A percentile compares a stretch with the other conserved stretches of the same genome.
phyloP scores from a whole-genome alignment of 2,329 filamentous ascomycete genomes.

The Sporothrix phasma region DNA sequence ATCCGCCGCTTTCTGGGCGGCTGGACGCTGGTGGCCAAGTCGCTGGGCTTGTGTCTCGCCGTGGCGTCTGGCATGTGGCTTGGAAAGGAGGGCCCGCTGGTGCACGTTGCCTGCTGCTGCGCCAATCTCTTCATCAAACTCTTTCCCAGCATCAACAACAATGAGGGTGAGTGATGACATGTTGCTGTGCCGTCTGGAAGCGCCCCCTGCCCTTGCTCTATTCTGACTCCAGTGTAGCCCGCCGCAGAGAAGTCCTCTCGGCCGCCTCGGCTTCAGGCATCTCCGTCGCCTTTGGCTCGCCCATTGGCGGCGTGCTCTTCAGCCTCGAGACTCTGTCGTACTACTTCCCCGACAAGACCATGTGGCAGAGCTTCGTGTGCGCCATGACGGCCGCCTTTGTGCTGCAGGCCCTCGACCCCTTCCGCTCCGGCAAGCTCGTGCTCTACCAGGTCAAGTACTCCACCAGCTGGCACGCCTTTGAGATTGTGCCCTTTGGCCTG shows the following conservation, averaged over 20 bases:
- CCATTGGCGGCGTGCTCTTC: conserved; percentile 89
- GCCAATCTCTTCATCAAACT: conserved; percentile 89
- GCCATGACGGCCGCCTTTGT: conserved; percentile 97
- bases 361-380: conserved; percentile 99
- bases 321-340: conserved; percentile 96
- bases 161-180: conserved; percentile 54
- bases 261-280: conserved; percentile 88
- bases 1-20: conserved; percentile 76
- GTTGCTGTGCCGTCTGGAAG: neutral
- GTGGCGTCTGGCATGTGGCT: conserved; percentile 94
- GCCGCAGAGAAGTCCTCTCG: conserved; percentile 86
- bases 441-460: conserved; percentile 93
- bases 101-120: conserved; percentile 95
- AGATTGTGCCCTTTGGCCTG: conserved; percentile 76
- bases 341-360: conserved; percentile 97
- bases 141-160: conserved; percentile 68
- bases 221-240: conserved; percentile 23
- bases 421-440: conserved; percentile 89
- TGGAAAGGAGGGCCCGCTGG: conserved; percentile 88
- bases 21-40: conserved; percentile 87
- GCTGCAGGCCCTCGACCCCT: conserved; percentile 85
- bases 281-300: conserved; percentile 86
- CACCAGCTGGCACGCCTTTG: conserved; percentile 86
- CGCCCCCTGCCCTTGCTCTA: neutral
- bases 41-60: conserved; percentile 76